These are phyloP conservation scores for Mychonastes homosphaera DNA, from an alignment of 139 green algal species.

Conservation along the genomic window DNA sequence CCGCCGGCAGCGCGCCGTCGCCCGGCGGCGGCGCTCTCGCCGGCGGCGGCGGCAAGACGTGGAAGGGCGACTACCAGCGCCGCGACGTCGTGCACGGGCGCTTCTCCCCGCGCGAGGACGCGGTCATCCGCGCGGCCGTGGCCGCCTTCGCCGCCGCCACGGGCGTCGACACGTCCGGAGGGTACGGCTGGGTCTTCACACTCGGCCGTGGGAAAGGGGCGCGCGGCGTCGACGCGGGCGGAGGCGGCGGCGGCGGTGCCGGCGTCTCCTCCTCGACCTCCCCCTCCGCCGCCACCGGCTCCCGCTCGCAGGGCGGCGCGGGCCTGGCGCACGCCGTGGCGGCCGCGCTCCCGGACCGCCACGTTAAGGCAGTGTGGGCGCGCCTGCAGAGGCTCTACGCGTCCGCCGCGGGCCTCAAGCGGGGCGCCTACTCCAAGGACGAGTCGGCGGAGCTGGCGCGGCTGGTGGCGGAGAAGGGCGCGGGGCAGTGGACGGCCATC, in stretches of 20 bases:
- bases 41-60: slow-evolving; percentile 8
- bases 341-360: slow-evolving; percentile 47
- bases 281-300: neutral
- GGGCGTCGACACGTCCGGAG: neutral
- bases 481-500: slow-evolving; percentile 50
- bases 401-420: slow-evolving; percentile 36
- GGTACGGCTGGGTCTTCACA: no score
- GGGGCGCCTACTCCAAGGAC: slow-evolving; percentile 7
- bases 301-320: slow-evolving; percentile 17
- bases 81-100: slow-evolving; percentile 43
- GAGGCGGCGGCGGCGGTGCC: no score
- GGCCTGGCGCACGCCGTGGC: slow-evolving; percentile 31
- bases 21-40: neutral
- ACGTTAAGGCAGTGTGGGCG: slow-evolving; percentile 46
- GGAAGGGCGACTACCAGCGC: slow-evolving; percentile 33
- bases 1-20: no score
- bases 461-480: slow-evolving; percentile 36
- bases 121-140: slow-evolving; percentile 26
- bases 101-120: slow-evolving; percentile 42
- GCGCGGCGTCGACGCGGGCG: no score
- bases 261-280: no score
- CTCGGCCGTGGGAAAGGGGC: no score
- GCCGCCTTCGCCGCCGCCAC: slow-evolving; percentile 7
- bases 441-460: slow-evolving; percentile 39
- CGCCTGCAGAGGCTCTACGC: slow-evolving; percentile 44